Evolutionary conservation across 2,329 filamentous ascomycete genomes (phyloP), one percentile per base, ranked within the genome.

Genomic region (Penicillium sp.): DNA sequence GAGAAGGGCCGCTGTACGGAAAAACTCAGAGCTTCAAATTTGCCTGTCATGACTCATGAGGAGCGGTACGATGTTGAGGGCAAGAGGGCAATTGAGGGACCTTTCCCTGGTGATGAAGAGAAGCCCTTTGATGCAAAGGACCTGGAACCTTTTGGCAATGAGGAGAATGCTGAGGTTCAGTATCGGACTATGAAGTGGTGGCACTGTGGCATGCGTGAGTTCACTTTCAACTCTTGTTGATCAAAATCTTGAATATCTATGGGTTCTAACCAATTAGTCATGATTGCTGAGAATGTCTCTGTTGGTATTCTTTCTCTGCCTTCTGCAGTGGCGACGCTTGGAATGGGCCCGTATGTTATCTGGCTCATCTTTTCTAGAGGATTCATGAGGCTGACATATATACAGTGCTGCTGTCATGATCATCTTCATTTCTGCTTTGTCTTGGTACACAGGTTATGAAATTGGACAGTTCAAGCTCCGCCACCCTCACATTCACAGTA

Each of bases 401-500:
- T n/a, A 44, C 12, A 77, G 75, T 3, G 81, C 81, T 27, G 68
- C 83, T 3, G 75, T 86, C 48, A 72, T 84, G 47, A 81, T 83
- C 54, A 58, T 84, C 43, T 68, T 76, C 29, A 69, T 86, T 22
- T 83, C 83, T 18, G 60, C 81, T 43, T 69, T 86, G 18, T 78
- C 83, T 11, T 82, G 79, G 41, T 86, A 85, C 63, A 84, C 82
- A 0, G 83, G 83, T 44, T 84, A 81, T 64, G 77, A 85, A 2
- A 79, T 86, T 43, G 83, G 81, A 15, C 79, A 84, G 63, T 84
- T 85, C 72, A 83, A 82, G 58, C 67, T 81, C 40, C 73, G 72
- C 43, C 79, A 82, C 64, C 85, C 86, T 2, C 73, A 83, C 14
- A 79, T 89, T 43, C 80, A 83, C 51, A 85, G 84, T 67, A 88